phyloP scores from a whole-genome alignment of 1,284 basidiomycete species.

The Hemileccinum hortonii region DNA sequence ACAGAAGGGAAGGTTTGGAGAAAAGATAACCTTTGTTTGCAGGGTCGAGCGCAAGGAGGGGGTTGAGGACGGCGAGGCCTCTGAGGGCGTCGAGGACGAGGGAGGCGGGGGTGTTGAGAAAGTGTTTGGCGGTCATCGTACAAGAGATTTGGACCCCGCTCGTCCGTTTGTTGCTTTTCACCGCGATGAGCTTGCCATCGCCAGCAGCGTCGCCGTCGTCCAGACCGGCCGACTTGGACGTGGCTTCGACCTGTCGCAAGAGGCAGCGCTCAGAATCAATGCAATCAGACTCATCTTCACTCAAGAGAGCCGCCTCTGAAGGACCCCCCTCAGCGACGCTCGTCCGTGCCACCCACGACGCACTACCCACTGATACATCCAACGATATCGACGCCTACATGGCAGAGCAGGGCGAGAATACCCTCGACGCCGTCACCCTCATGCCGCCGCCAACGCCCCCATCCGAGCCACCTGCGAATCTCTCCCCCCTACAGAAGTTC shows the following conservation, averaged over 20 bases:
- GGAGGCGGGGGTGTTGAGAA: conserved; percentile 65
- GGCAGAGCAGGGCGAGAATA: conserved; percentile 59
- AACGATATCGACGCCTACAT: conserved; percentile 70
- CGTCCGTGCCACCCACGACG: conserved; percentile 41
- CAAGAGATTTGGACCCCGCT: no score
- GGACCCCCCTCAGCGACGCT: conserved; percentile 45
- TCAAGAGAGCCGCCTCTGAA: conserved; percentile 70
- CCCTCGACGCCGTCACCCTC: conserved; percentile 27
- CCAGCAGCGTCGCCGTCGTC: conserved; percentile 35
- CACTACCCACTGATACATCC: conserved; percentile 15
- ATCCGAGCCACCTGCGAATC: conserved; percentile 19
- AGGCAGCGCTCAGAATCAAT: conserved; percentile 51
- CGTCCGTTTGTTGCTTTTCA: conserved; percentile 3
- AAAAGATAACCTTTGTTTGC: conserved; percentile 58
- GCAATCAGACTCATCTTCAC: conserved; percentile 58
- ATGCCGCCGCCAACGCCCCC: conserved; percentile 25
- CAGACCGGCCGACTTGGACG: conserved; percentile 25
- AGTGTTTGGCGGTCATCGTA: conserved; percentile 55
- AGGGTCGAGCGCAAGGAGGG: conserved; percentile 65
- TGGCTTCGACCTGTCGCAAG: conserved; percentile 36
- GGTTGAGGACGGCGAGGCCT: conserved; percentile 73
- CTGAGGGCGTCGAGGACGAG: conserved; percentile 77
- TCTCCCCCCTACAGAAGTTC: conserved; percentile 48
- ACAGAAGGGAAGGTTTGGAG: neutral
- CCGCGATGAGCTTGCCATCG: conserved; percentile 35